Base-by-base conservation (phyloP, 2,329 filamentous ascomycete species). In the Colletotrichum tofieldiae region DNA sequence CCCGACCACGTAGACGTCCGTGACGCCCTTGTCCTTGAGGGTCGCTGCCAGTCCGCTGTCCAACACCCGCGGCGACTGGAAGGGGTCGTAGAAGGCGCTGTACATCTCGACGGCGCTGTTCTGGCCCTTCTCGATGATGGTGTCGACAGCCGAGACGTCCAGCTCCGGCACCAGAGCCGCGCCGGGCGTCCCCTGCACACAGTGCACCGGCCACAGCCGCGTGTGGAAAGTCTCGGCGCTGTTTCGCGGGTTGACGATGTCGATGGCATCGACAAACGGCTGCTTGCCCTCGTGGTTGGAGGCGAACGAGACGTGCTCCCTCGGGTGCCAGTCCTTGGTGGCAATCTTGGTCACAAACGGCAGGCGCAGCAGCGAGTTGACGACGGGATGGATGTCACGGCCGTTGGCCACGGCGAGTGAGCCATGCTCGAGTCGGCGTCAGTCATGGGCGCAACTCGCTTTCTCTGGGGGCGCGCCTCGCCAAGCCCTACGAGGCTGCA, bases 301-400 rank as follows among this genome's bases (percentile, higher is more conserved):
- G 16, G 95, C 94, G 82, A 99, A 99, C 52, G 96, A 98, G 81
- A 97, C 87, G 86, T 98, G 96, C 78, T 92, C 83, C 2, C 78
- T 76, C 0, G 96, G 96, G 80, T 99, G 96, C 86, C 91, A 97
- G 88, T 99, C 96, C 80, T 94, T 93, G n/a, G 96, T 98, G 55
- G 94, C 94, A 75, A 98, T 85, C 76, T 92, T 94, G 77, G 93
- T 81, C 49, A 85, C 82, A 79, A 98, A 97, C 58, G 93, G 91
- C 32, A 92, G 86, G 5, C 82, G 76, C 68, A 98, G 90, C 56
- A 98, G 91, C 60, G 83, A 76, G 85, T 98, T 98, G 83, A 98
- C 88, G 23, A 87, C 75, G 3, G 90, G 86, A 11, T 92, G 88
- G 72, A 97, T 91, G 74, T 89, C 84, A 75, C 94, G 92, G 75